Evolutionary conservation across 2,329 filamentous ascomycete genomes (phyloP), one percentile per base, ranked within the genome.

Genomic region (Colletotrichum sp.): DNA sequence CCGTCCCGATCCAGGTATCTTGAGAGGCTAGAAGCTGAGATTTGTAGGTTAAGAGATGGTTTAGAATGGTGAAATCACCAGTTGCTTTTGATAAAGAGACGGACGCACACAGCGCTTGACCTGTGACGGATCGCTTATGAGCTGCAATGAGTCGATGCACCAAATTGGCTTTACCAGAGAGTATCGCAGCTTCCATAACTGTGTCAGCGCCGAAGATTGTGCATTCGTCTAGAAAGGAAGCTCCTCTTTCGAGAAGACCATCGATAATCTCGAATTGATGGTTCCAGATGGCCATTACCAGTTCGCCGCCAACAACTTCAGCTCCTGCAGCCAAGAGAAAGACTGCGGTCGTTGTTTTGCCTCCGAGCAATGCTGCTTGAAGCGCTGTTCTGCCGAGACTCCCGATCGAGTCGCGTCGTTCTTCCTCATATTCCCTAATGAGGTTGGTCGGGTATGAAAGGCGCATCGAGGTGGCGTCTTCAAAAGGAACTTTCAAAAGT

Each of bases 81-180:
- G 5, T 48, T 7, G 18, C 38, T 10, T 3, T 3, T 3, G 9
- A 9, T 1, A 5, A 21, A 9, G 6, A 21, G 3, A 48, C 5
- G 0, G 43, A 21, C 0, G 43, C 43, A 21, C 43, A 48, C 0
- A 48, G 10, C 0, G 43, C 43, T 48, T 21, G 43, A 4, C 43
- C 43, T 1, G 18, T 7, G 1, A 48, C 6, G 3, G 1, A n/a
- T 7, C 2, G 1, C 1, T 3, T 1, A 3, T 48, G 9, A 0
- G 18, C 18, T 7, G 43, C 43, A 3, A 48, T 7, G 3, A 48
- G 1, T 48, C 4, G 18, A 21, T 7, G 1, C 1, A 48, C 18
- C 10, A 48, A 21, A 1, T 7, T 6, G 1, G 5, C 13, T 3
- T 48, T 21, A 2, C 7, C 1, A 2, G 43, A 48, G 12, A 48